phyloP scores from a whole-genome alignment of 169 alveolate genomes.

The Plasmodium billcollinsi region DNA sequence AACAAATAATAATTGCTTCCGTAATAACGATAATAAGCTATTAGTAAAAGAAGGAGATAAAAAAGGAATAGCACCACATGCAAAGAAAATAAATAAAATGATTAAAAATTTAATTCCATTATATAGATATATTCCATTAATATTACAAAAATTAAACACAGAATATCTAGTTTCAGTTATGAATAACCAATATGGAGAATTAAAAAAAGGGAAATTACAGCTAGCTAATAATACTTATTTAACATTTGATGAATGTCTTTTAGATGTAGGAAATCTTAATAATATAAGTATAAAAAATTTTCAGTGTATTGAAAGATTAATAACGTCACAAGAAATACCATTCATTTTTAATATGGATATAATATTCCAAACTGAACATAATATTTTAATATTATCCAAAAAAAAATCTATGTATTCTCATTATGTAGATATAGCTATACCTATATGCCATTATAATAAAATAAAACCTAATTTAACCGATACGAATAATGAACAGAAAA shows the following conservation, averaged over 20 bases:
- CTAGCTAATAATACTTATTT: slow-evolving; percentile 69
- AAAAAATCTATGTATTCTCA: slow-evolving; percentile 65
- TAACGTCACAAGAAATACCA: slow-evolving; percentile 60
- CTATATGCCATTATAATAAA: slow-evolving; percentile 18
- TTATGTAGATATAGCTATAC: slow-evolving; percentile 58
- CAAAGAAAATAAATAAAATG: slow-evolving; percentile 33
- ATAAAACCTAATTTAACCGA: neutral
- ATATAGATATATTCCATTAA: slow-evolving; percentile 65
- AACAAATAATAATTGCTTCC: neutral
- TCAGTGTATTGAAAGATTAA: slow-evolving; percentile 63
- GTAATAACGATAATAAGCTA: neutral
- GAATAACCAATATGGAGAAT: slow-evolving; percentile 66
- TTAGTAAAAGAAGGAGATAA: slow-evolving; percentile 4
- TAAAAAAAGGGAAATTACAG: slow-evolving; percentile 71
- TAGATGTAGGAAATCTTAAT: slow-evolving; percentile 62
- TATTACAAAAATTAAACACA: slow-evolving; percentile 25
- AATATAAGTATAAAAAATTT: slow-evolving; percentile 59
- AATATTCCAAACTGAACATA: slow-evolving; percentile 60
- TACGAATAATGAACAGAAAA: neutral
- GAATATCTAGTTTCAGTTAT: slow-evolving; percentile 61
- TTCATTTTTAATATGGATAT: slow-evolving; percentile 57
- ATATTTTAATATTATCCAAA: slow-evolving; percentile 49
- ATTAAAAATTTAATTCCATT: slow-evolving; percentile 58
- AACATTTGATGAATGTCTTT: slow-evolving; percentile 62
- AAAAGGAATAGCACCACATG: neutral